phyloP scores from a whole-genome alignment of 768 basidiomycete species.

The Leccinum subgranulosum region DNA sequence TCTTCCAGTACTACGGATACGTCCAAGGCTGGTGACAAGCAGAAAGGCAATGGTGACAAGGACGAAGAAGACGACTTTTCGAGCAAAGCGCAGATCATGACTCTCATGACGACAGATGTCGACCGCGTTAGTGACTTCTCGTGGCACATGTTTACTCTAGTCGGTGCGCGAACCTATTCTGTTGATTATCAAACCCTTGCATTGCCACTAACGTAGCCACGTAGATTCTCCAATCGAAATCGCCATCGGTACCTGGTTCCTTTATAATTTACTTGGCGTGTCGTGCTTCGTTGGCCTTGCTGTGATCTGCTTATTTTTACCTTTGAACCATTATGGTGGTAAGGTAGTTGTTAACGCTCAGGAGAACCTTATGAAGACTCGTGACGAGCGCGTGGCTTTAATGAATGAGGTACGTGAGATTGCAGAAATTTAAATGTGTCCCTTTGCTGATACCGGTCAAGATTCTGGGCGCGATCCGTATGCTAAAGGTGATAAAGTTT shows the following conservation, averaged over 20 bases:
- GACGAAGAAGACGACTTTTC: conserved; percentile 54
- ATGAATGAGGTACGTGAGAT: conserved; percentile 72
- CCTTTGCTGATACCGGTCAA: conserved; percentile 10
- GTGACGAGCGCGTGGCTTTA: conserved; percentile 84
- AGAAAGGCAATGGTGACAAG: conserved; percentile 13
- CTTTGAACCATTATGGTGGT: conserved; percentile 82
- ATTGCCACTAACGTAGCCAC: neutral
- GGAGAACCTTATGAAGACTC: conserved; percentile 86
- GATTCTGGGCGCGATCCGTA: conserved; percentile 84
- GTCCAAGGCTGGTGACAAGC: conserved; percentile 20
- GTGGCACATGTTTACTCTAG: conserved; percentile 72
- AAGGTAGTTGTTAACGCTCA: conserved; percentile 76
- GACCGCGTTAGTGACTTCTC: conserved; percentile 85
- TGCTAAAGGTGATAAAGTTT: conserved; percentile 61
- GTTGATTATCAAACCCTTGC: neutral
- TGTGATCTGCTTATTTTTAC: conserved; percentile 67
- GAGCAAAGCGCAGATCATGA: conserved; percentile 84
- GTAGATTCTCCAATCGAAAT: conserved; percentile 79
- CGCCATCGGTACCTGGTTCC: conserved; percentile 65
- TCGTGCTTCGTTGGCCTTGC: conserved; percentile 78
- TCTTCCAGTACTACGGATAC: conserved; percentile 38
- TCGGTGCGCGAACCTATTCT: conserved; percentile 47
- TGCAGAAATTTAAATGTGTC: neutral
- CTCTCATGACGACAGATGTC: conserved; percentile 92
- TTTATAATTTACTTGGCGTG: conserved; percentile 76